Evolutionary conservation across 2,329 filamentous ascomycete species (phyloP).

Genomic region (Pseudogymnoascus sp.): DNA sequence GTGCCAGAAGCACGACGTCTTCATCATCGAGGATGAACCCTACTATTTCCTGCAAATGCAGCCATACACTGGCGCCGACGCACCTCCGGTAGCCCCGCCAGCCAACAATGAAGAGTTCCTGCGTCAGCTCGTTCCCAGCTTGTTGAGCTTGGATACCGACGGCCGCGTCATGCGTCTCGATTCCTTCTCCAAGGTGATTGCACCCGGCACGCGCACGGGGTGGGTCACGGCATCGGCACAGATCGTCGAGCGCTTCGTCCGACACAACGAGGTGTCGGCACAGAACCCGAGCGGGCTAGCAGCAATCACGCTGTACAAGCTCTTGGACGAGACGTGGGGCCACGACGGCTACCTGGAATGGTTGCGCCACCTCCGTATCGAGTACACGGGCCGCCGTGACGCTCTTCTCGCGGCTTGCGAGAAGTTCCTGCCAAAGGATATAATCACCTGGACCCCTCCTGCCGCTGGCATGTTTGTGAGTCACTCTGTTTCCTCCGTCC

Average conservation of each 20-base stretch:
- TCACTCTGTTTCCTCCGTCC: conserved; percentile 23
- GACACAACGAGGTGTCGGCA: conserved; percentile 73
- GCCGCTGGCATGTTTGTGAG: conserved; percentile 90
- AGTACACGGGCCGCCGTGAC: conserved; percentile 76
- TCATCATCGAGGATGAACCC: conserved; percentile 66
- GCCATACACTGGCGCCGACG: conserved; percentile 42
- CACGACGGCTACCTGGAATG: conserved; percentile 84
- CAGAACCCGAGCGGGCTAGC: conserved; percentile 82
- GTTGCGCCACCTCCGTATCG: conserved; percentile 71
- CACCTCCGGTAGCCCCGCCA: conserved; percentile 43
- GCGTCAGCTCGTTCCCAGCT: conserved; percentile 61
- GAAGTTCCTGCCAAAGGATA: conserved; percentile 60
- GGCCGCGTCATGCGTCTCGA: conserved; percentile 86
- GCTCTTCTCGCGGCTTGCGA: conserved; percentile 73
- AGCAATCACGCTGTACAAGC: conserved; percentile 76
- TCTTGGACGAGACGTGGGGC: conserved; percentile 91
- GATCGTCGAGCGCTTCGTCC: conserved; percentile 72
- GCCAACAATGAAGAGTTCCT: conserved; percentile 65
- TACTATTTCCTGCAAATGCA: conserved; percentile 68
- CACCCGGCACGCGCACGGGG: conserved; percentile 72
- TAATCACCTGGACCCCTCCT: conserved; percentile 74
- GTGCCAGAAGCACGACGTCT: conserved; percentile 62
- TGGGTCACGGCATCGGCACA: conserved; percentile 88
- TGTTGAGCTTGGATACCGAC: conserved; percentile 73
- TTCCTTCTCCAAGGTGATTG: conserved; percentile 86